Base-by-base conservation (phyloP, 345 rosid genomes). In the Anastatica hierochuntica region DNA sequence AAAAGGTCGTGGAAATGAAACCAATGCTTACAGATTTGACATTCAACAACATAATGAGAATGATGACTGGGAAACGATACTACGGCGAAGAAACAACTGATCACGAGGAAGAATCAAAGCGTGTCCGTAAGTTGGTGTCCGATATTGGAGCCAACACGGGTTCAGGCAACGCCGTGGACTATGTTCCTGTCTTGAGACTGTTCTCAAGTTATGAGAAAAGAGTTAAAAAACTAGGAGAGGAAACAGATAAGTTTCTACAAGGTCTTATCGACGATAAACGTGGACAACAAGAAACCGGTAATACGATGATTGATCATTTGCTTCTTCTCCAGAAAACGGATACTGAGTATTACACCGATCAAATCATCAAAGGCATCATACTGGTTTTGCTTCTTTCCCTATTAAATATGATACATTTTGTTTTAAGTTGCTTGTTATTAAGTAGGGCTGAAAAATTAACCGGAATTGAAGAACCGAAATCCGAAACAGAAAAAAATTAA, bases 281-380 rank as follows among this genome's bases (percentile, higher is more conserved):
- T 47, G 40, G 14, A 5, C 68, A 66, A 10, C 64, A 59, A 31
- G 54, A 39, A 14, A 13, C 38, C n/a, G 66, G 55, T 34, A 69
- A 65, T 50, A 72, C 78, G n/a, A 81, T 79, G 86, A 76, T 84
- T 18, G 75, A 68, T 43, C 94, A 77, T 56, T 53, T 79, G 48
- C 84, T 79, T 50, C 11, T 67, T 33, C 56, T 79, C 57, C 81
- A 77, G 39, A 52, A 77, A 35, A 69, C 77, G 6, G 70, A 85
- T 12, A 72, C 79, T 3, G 61, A 66, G 2, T 67, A 70, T 50
- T 81, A 74, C 43, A 74, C 85, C 0, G 84, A 83, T 63, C 60
- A 76, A 34, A 74, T 74, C 45, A 76, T 80, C 68, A 83, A 83
- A 74, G 86, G 84, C 16, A 65, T 83, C 37, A 56, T 68, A 26